Evolutionary conservation across 1,284 basidiomycete species (phyloP).

Genomic region (Sporisorium exsertum): DNA sequence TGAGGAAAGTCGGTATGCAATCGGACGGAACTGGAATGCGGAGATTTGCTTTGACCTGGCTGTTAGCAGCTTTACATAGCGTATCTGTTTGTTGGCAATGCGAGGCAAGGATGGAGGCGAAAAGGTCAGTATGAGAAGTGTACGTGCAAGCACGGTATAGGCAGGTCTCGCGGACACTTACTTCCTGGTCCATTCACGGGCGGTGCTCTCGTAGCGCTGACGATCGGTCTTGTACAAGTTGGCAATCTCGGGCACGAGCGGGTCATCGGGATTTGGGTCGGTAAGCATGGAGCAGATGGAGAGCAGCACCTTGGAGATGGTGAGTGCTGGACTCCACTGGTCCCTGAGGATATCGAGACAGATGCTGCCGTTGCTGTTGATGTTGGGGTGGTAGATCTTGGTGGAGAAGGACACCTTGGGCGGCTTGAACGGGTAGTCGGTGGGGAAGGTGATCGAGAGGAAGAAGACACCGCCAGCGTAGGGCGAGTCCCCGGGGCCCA

Average conservation of each 20-base stretch:
- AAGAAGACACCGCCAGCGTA: slow-evolving; percentile 67
- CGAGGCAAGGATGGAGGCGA: neutral
- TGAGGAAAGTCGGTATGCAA: slow-evolving; percentile 35
- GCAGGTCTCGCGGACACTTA: slow-evolving; percentile 55
- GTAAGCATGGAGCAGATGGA: slow-evolving; percentile 69
- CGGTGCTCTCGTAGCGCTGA: slow-evolving; percentile 68
- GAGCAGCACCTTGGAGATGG: slow-evolving; percentile 83
- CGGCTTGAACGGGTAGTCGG: slow-evolving; percentile 74
- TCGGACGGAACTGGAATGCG: slow-evolving; percentile 1
- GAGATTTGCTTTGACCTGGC: slow-evolving; percentile 17
- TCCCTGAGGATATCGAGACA: slow-evolving; percentile 97
- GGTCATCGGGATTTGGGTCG: slow-evolving; percentile 69
- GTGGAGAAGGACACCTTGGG: slow-evolving; percentile 99
- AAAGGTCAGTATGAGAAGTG: neutral
- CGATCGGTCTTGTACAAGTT: slow-evolving; percentile 69
- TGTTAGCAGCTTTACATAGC: slow-evolving; percentile 41
- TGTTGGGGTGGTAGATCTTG: slow-evolving; percentile 91
- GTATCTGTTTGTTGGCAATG: slow-evolving; percentile 30
- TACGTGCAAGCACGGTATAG: neutral
- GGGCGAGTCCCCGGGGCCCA: slow-evolving; percentile 67
- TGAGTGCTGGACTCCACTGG: slow-evolving; percentile 83
- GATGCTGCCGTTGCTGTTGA: slow-evolving; percentile 98
- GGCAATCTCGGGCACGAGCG: slow-evolving; percentile 69
- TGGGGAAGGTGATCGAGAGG: slow-evolving; percentile 77
- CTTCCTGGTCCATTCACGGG: slow-evolving; percentile 69